Conservation (phyloP, 805 yeast genomes). For the Wickerhamiella siamensis region DNA sequence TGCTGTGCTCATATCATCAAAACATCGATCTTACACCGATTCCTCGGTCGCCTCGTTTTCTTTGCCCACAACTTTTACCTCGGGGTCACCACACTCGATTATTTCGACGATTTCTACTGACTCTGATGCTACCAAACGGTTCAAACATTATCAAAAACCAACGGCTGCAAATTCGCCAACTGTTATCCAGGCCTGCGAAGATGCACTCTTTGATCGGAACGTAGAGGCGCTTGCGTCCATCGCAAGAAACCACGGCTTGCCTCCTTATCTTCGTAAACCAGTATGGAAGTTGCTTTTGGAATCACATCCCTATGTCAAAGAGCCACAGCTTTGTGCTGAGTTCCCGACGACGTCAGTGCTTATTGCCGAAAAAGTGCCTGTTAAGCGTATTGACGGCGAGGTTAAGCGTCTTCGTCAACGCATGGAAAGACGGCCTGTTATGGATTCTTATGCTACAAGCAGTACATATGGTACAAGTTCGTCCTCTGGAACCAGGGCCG, state of each 20-base stretch:
- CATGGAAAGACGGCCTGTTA: background rate
- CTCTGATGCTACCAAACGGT: slow-evolving; percentile 12
- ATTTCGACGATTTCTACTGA: background rate
- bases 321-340: slow-evolving; percentile 60
- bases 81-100: background rate
- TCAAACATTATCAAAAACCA: slow-evolving; percentile 27
- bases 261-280: slow-evolving; percentile 59
- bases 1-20: background rate
- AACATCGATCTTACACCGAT: background rate
- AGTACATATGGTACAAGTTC: background rate
- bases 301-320: slow-evolving; percentile 70
- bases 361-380: slow-evolving; percentile 16
- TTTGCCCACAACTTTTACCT: background rate
- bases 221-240: slow-evolving; percentile 63
- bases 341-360: slow-evolving; percentile 16
- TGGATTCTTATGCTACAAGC: slow-evolving; percentile 4
- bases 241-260: slow-evolving; percentile 74
- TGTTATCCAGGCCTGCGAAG: slow-evolving; percentile 39
- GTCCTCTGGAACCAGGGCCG: background rate
- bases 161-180: slow-evolving; percentile 36
- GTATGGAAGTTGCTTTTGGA: slow-evolving; percentile 78
- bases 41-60: background rate
- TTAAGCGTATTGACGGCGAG: slow-evolving; percentile 23
- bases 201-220: slow-evolving; percentile 44
- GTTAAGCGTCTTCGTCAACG: slow-evolving; percentile 13